Percentiles rank a stretch among this genome's conserved stretches.
These are phyloP conservation scores for Pyrus pyrifolia DNA, from an alignment of 306 rosid genomes.

Conservation along the genomic window DNA sequence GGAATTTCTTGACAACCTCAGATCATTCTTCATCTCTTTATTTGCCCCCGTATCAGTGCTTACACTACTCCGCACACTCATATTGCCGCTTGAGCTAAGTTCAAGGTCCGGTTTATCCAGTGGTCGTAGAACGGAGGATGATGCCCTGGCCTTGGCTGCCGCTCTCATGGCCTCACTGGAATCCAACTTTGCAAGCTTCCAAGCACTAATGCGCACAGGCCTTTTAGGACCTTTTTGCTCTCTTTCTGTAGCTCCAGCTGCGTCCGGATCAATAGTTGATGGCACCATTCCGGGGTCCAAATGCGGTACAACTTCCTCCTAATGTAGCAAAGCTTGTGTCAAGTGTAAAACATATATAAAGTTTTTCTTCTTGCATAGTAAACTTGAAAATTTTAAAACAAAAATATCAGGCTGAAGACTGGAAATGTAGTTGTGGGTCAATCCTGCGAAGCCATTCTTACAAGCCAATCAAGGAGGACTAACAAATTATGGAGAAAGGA, in stretches of 20 bases:
- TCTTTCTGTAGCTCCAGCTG: slow-evolving; percentile 67
- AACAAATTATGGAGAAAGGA: neutral
- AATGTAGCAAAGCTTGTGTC: slow-evolving; percentile 23
- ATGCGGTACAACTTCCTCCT: slow-evolving; percentile 98
- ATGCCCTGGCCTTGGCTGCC: slow-evolving; percentile 97
- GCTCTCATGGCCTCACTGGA: slow-evolving; percentile 79
- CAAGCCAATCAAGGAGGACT: neutral
- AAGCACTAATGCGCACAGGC: slow-evolving; percentile 83
- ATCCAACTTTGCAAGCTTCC: slow-evolving; percentile 94
- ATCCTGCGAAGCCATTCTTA: neutral
- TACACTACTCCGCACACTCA: slow-evolving; percentile 85
- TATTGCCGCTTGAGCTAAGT: slow-evolving; percentile 79
- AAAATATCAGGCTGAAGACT: neutral
- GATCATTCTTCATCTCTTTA: slow-evolving; percentile 59
- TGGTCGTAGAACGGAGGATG: slow-evolving; percentile 89
- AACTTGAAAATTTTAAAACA: neutral
- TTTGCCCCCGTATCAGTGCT: slow-evolving; percentile 66
- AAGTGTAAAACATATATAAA: neutral
- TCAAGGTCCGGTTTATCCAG: slow-evolving; percentile 63
- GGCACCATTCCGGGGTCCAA: slow-evolving; percentile 98
- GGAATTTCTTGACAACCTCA: slow-evolving; percentile 56
- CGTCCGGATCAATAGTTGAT: slow-evolving; percentile 95
- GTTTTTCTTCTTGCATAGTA: neutral
- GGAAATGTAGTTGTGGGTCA: neutral
- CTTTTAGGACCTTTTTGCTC: slow-evolving; percentile 61